These are phyloP conservation scores for Annona squamosa DNA, from an alignment of 164 flowering plant genomes.

Conservation along the genomic window DNA sequence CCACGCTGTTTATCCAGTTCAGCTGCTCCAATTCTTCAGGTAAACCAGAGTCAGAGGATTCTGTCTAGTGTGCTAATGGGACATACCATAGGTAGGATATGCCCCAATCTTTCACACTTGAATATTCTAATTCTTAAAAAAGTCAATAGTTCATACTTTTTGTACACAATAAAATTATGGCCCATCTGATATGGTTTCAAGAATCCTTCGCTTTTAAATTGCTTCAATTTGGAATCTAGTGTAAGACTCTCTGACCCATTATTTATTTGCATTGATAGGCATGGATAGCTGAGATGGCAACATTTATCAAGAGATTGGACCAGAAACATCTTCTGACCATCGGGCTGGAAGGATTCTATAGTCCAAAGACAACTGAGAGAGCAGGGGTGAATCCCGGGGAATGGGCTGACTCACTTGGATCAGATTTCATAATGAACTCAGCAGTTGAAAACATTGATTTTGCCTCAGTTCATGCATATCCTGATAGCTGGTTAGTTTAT, in stretches of 20 bases:
- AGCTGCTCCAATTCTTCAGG: constrained; percentile 51
- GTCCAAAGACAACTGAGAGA: constrained; percentile 27
- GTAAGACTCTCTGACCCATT: neutral
- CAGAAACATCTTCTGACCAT: constrained; percentile 55
- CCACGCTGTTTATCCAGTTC: constrained; percentile 49
- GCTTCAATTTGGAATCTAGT: neutral
- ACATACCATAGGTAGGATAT: neutral
- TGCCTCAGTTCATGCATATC: constrained; percentile 65
- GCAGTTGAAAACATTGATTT: constrained; percentile 47
- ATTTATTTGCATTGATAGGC: constrained; percentile 18
- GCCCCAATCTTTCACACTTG: neutral
- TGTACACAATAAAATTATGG: neutral
- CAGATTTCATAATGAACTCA: constrained; percentile 55
- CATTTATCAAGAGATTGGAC: constrained; percentile 48
- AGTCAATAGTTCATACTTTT: neutral
- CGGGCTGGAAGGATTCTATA: constrained; percentile 63
- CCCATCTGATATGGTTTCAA: neutral
- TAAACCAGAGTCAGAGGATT: constrained; percentile 2
- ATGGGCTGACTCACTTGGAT: constrained; percentile 57
- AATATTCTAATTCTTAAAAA: no score
- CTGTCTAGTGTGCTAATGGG: neutral
- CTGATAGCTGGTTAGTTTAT: constrained; percentile 56
- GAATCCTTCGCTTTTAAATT: neutral
- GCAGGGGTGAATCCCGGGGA: constrained; percentile 45
- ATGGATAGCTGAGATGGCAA: constrained; percentile 62